Conservation (phyloP, 2,329 filamentous ascomycete genomes). For the Canariomyces notabilis region DNA sequence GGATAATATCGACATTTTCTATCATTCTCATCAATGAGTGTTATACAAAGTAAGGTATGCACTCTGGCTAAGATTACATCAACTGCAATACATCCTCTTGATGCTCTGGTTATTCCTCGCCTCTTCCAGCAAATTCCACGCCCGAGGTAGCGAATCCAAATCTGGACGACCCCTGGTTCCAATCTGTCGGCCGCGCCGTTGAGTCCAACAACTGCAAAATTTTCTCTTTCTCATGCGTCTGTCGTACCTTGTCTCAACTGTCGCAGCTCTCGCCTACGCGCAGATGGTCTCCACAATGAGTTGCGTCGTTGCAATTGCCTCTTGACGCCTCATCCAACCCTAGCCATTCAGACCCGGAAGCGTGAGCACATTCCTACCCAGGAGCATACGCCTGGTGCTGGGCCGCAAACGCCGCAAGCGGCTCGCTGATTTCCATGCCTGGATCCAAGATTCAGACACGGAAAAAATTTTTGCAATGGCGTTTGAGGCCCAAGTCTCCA, state of each 20-base stretch:
- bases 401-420: conserved; percentile 14
- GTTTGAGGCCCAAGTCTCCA: conserved; percentile 9
- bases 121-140: conserved; percentile 2
- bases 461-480: conserved; percentile 5
- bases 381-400: conserved; percentile 8
- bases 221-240: conserved; percentile 3
- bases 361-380: background rate
- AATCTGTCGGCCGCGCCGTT: conserved; percentile 8
- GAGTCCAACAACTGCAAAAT: conserved; percentile 1
- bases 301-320: background rate
- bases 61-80: background rate
- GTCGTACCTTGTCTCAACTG: background rate
- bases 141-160: background rate
- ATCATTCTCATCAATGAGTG: conserved; percentile 3
- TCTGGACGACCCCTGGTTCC: background rate
- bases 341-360: conserved; percentile 6
- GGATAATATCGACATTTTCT: no score
- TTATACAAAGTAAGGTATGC: no score
- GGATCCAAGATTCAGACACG: conserved; percentile 15
- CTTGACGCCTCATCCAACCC: background rate
- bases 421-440: conserved; percentile 9
- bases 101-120: background rate
- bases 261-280: background rate
- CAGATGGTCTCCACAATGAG: background rate
- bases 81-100: background rate